Evolutionary conservation across 306 rosid species (phyloP).

Genomic region (Vigna unguiculata): DNA sequence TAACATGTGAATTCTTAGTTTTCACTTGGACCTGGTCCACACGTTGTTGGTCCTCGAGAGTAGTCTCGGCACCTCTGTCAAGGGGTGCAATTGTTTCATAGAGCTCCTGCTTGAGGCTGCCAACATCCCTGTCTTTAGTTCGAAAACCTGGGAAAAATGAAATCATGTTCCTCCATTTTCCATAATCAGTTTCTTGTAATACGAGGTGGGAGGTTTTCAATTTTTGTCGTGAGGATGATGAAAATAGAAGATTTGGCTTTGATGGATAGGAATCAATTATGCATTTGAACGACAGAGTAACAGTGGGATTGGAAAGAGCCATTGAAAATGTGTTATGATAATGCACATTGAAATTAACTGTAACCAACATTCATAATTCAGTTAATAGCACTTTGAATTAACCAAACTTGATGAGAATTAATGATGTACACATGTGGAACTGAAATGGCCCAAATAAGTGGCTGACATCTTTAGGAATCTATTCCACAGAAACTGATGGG

Average conservation of each 20-base stretch:
- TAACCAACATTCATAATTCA: not conserved
- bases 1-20: conserved; percentile 7
- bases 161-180: conserved; percentile 49
- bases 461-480: not conserved
- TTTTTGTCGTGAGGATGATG: conserved; percentile 40
- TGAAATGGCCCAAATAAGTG: not conserved
- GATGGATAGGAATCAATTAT: conserved; percentile 21
- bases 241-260: conserved; percentile 27
- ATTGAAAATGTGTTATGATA: conserved; percentile 30
- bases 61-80: conserved; percentile 51
- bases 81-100: conserved; percentile 46
- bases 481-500: not conserved
- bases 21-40: conserved; percentile 51
- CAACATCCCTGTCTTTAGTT: conserved; percentile 43
- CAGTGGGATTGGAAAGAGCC: conserved; percentile 37
- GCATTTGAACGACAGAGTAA: conserved; percentile 36
- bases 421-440: not conserved
- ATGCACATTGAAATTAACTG: not conserved
- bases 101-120: conserved; percentile 53
- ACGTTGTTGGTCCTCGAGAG: conserved; percentile 50
- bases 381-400: not conserved
- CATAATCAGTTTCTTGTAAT: conserved; percentile 31
- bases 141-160: conserved; percentile 51
- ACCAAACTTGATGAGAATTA: not conserved
- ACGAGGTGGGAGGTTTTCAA: conserved; percentile 21